Percentiles rank a stretch among this genome's conserved stretches.
These are phyloP conservation scores for Miscanthus sacchariflorus DNA, from an alignment of 202 grass and related monocot species.

Conservation along the genomic window DNA sequence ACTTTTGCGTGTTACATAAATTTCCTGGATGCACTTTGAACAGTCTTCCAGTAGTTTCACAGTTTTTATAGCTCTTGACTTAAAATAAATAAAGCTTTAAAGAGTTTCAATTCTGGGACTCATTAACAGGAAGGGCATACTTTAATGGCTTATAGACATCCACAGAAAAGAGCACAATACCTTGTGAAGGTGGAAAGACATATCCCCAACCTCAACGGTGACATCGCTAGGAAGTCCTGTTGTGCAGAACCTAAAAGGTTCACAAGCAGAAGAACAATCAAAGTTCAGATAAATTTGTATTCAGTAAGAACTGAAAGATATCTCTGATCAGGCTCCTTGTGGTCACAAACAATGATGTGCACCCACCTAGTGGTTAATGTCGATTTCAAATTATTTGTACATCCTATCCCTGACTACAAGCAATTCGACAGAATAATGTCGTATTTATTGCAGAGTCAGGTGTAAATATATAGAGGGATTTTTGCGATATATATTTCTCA, in stretches of 20 bases:
- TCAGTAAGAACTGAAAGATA: neutral
- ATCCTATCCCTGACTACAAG: neutral
- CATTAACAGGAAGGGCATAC: neutral
- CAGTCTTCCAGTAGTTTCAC: neutral
- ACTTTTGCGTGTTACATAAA: constrained; percentile 5
- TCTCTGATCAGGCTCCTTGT: neutral
- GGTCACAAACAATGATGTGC: neutral
- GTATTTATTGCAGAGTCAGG: neutral
- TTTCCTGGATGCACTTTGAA: neutral
- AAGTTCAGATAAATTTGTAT: neutral
- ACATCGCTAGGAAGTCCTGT: constrained; percentile 94
- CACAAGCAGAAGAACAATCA: constrained; percentile 39
- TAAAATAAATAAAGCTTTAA: constrained; percentile 20
- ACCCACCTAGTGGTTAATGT: neutral
- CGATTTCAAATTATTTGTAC: neutral
- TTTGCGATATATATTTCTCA: neutral
- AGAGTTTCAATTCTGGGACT: constrained; percentile 15
- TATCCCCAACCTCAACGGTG: constrained; percentile 85
- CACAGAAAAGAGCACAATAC: constrained; percentile 45
- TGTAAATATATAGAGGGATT: neutral
- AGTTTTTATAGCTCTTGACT: too few species aligned
- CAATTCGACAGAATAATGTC: neutral
- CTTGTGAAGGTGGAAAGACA: constrained; percentile 98
- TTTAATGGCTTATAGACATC: constrained; percentile 6
- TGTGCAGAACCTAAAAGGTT: constrained; percentile 81